phyloP scores from a whole-genome alignment of 2,329 filamentous ascomycete species.

The Metarhizium guizhouense region DNA sequence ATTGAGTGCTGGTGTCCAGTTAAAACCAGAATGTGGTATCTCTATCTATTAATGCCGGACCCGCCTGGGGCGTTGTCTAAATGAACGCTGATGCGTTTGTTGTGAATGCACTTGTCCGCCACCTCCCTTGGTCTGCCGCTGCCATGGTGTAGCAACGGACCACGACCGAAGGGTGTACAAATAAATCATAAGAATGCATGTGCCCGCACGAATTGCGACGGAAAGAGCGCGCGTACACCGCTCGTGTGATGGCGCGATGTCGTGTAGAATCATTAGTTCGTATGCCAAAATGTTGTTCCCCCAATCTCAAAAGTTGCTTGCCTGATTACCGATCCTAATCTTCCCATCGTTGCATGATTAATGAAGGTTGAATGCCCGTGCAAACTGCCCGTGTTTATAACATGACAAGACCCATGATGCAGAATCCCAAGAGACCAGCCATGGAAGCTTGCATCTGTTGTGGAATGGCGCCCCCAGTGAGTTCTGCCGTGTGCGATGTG shows the following conservation, averaged over 20 bases:
- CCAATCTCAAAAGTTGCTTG: not conserved
- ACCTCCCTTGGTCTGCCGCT: not conserved
- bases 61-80: constrained; percentile 12
- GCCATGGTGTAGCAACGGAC: not conserved
- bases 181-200: not conserved
- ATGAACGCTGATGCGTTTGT: constrained; percentile 3
- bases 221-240: constrained; percentile 1
- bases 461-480: constrained; percentile 23
- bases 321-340: not conserved
- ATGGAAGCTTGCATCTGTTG: constrained; percentile 25
- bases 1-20: not conserved
- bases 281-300: constrained; percentile 1
- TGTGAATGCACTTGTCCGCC: not conserved
- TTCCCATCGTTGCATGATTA: not conserved
- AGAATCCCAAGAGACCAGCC: constrained; percentile 26
- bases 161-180: not conserved
- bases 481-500: constrained; percentile 15
- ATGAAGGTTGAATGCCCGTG: not conserved
- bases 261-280: constrained; percentile 6
- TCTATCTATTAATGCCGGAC: constrained; percentile 12
- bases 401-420: constrained; percentile 26
- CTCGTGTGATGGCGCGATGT: constrained; percentile 2
- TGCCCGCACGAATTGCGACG: not conserved
- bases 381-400: constrained; percentile 12
- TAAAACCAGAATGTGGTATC: constrained; percentile 11